Evolutionary conservation across 192 early-diverging fungal species (phyloP).

Genomic region (Backusella luteola): DNA sequence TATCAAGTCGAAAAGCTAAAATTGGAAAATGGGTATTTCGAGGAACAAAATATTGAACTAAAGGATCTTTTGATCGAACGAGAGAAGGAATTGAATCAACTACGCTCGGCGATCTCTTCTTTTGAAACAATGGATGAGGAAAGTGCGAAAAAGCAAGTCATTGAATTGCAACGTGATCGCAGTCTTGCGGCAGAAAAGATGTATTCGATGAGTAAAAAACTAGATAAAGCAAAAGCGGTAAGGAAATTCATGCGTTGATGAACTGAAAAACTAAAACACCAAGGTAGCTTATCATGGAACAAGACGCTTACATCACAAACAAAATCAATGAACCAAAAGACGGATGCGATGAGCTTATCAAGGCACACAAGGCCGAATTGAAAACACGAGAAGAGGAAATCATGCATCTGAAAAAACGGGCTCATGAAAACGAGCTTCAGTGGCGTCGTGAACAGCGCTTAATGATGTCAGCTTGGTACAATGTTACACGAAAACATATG

Average conservation of each 20-base stretch:
- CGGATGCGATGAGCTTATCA: neutral
- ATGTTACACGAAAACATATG: neutral
- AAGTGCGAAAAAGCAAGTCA: neutral
- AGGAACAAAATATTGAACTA: neutral
- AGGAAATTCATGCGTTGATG: neutral
- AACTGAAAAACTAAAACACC: neutral
- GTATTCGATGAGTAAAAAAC: neutral
- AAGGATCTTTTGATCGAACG: neutral
- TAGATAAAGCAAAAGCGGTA: neutral
- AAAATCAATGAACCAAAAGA: neutral
- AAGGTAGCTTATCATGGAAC: neutral
- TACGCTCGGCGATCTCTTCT: neutral
- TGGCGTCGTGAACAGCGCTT: neutral
- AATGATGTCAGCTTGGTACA: neutral
- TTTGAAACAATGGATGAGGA: neutral
- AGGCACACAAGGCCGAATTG: neutral
- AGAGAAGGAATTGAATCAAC: neutral
- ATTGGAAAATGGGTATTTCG: neutral
- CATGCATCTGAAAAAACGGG: neutral
- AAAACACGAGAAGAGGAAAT: neutral
- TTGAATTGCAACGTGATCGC: neutral
- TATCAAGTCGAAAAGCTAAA: neutral
- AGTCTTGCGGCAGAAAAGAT: neutral
- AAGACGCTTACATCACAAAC: too few species aligned
- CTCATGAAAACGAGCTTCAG: neutral